Conservation (phyloP, 257 asterid genomes). For the Solanum ahanhuiri region DNA sequence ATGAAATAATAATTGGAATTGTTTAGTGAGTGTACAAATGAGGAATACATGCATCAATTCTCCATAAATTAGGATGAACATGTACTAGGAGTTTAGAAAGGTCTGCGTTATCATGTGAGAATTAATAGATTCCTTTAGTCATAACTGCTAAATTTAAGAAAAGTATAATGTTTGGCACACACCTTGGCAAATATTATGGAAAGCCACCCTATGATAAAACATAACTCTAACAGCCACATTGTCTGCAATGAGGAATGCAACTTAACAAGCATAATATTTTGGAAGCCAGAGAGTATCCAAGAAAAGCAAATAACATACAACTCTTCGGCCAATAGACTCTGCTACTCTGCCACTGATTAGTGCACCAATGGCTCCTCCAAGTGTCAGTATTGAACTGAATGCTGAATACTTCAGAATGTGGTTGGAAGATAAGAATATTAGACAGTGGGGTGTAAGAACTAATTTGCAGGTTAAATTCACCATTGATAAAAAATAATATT, state of each 20-base stretch:
- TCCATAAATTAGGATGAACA: neutral
- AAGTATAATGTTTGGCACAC: neutral
- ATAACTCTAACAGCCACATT: conserved; percentile 2
- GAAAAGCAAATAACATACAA: conserved; percentile 2
- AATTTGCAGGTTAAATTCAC: neutral
- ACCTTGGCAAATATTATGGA: conserved; percentile 16
- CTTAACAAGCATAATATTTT: neutral
- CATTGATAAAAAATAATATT: neutral
- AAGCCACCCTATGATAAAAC: conserved; percentile 13
- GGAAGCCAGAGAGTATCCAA: neutral
- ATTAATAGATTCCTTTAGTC: neutral
- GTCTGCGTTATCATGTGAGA: neutral
- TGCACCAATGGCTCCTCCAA: conserved; percentile 15
- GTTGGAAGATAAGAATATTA: neutral
- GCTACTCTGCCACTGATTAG: conserved; percentile 13
- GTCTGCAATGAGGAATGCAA: conserved; percentile 5
- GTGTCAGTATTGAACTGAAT: conserved; percentile 10
- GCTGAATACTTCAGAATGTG: conserved; percentile 11
- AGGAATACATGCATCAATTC: neutral
- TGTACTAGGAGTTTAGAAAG: neutral
- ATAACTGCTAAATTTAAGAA: neutral
- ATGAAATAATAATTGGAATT: neutral
- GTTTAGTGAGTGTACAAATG: neutral
- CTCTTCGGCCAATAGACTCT: conserved; percentile 13
- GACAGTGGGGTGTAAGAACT: neutral